phyloP scores from a whole-genome alignment of 2,329 filamentous ascomycete genomes.

The Rutstroemia sp. region DNA sequence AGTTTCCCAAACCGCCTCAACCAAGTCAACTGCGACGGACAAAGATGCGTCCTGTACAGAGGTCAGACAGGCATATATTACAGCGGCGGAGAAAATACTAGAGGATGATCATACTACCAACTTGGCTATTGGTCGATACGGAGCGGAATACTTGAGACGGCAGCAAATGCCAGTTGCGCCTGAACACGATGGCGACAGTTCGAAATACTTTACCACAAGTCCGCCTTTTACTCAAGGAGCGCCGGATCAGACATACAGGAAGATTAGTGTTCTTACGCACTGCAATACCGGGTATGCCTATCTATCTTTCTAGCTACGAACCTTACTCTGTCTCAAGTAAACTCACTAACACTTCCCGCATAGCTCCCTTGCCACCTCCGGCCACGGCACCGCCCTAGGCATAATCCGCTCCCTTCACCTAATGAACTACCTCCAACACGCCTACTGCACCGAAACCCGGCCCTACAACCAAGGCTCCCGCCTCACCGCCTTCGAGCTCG shows the following conservation, averaged over 20 bases:
- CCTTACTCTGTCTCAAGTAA: not conserved
- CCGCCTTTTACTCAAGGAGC: constrained; percentile 32
- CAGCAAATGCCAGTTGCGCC: constrained; percentile 25
- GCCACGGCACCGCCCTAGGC: constrained; percentile 92
- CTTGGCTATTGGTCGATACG: constrained; percentile 72
- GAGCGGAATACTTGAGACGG: constrained; percentile 68
- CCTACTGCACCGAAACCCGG: constrained; percentile 93
- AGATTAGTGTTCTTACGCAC: constrained; percentile 84
- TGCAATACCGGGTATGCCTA: constrained; percentile 80
- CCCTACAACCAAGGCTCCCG: constrained; percentile 97
- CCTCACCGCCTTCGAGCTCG: constrained; percentile 92
- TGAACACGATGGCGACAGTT: constrained; percentile 17
- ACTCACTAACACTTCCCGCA: constrained; percentile 10
- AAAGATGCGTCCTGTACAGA: constrained; percentile 29
- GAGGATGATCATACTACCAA: constrained; percentile 84
- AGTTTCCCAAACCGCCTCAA: constrained; percentile 45
- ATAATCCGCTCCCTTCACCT: constrained; percentile 80
- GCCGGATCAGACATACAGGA: constrained; percentile 40
- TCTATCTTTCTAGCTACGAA: not conserved
- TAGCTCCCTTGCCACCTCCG: constrained; percentile 86
- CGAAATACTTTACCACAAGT: constrained; percentile 29
- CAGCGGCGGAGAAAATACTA: constrained; percentile 78
- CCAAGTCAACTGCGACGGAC: constrained; percentile 23
- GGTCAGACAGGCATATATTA: constrained; percentile 65
- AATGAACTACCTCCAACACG: constrained; percentile 61